Evolutionary conservation across 305 asterid genomes (phyloP).

Genomic region (Withania somnifera): DNA sequence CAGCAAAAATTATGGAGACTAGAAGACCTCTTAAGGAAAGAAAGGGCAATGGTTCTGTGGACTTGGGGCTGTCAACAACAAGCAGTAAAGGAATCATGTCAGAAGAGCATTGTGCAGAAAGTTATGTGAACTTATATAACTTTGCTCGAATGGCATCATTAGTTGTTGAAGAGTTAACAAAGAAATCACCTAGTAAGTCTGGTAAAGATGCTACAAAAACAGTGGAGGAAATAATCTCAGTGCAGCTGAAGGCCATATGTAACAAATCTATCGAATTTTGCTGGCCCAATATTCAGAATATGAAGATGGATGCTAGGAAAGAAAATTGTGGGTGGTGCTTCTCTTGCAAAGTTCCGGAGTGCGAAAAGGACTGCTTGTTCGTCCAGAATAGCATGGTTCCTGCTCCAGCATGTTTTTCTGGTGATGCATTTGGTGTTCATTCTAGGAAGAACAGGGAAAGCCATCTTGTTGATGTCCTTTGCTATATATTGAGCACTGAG

Average conservation of each 20-base stretch:
- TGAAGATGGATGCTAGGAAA: slow-evolving; percentile 31
- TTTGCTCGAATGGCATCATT: slow-evolving; percentile 58
- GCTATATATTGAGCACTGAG: slow-evolving; percentile 60
- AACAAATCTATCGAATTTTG: slow-evolving; percentile 41
- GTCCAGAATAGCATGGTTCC: slow-evolving; percentile 37
- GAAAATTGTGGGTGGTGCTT: slow-evolving; percentile 96
- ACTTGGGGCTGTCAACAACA: slow-evolving; percentile 6
- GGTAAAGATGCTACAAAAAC: slow-evolving; percentile 30
- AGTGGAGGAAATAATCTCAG: slow-evolving; percentile 44
- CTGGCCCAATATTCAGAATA: slow-evolving; percentile 49
- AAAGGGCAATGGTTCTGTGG: slow-evolving; percentile 16
- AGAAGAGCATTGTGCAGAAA: slow-evolving; percentile 18
- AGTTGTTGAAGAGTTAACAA: slow-evolving; percentile 38
- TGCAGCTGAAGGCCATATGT: slow-evolving; percentile 58
- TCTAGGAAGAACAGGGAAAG: slow-evolving; percentile 29
- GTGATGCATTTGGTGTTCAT: slow-evolving; percentile 40
- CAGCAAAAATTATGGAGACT: slow-evolving; percentile 17
- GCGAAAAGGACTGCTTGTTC: slow-evolving; percentile 64
- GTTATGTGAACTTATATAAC: slow-evolving; percentile 57
- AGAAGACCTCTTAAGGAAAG: slow-evolving; percentile 7
- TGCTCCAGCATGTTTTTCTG: slow-evolving; percentile 37
- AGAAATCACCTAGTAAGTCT: slow-evolving; percentile 40
- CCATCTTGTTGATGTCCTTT: slow-evolving; percentile 70
- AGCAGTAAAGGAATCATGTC: slow-evolving; percentile 11
- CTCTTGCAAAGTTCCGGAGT: slow-evolving; percentile 55